These are phyloP conservation scores for Syzygium jambos DNA, from an alignment of 345 rosid species.

Conservation along the genomic window DNA sequence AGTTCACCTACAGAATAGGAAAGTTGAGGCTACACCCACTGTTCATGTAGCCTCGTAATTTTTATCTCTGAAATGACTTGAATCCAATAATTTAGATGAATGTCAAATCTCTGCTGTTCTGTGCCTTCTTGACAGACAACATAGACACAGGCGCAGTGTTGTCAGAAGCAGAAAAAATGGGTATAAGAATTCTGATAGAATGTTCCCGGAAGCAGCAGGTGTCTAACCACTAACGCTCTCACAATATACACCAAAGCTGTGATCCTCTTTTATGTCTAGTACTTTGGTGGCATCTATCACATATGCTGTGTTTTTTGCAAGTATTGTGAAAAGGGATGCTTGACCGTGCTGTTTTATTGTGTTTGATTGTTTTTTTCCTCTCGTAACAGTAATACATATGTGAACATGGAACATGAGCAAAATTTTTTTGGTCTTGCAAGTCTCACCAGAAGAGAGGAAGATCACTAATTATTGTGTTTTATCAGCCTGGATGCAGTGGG, in stretches of 20 bases:
- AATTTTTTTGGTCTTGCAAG: not conserved
- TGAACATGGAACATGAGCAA: not conserved
- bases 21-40: not conserved
- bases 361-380: not conserved
- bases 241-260: not conserved
- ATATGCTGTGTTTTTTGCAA: not conserved
- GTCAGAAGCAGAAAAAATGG: not conserved
- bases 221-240: not conserved
- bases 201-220: not conserved
- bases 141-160: not conserved
- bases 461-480: not conserved
- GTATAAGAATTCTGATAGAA: not conserved
- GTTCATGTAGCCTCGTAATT: not conserved
- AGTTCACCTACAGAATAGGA: not conserved
- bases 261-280: not conserved
- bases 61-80: not conserved
- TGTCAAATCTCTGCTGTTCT: not conserved
- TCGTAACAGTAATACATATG: not conserved
- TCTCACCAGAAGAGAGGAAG: not conserved
- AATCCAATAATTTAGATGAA: not conserved
- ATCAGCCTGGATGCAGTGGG: slow-evolving; percentile 71
- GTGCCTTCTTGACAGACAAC: not conserved
- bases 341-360: not conserved
- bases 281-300: not conserved
- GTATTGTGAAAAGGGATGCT: not conserved